A percentile compares a stretch with the other conserved stretches of the same genome.
phyloP scores from a whole-genome alignment of 305 asterid species.

The Fraxinus latifolia region DNA sequence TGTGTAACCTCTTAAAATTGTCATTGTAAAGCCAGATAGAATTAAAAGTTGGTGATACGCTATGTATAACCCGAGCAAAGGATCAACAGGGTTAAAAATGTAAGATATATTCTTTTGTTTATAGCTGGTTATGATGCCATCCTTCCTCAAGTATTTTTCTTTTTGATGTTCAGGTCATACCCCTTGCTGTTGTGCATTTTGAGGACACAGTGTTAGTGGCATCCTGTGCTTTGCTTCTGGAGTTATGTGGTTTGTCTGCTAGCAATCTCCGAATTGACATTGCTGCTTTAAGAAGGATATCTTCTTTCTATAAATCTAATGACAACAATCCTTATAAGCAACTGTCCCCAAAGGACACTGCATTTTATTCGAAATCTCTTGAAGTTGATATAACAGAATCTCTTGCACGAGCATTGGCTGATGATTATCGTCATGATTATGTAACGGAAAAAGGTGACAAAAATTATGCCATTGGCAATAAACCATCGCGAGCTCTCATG shows the following conservation, averaged over 20 bases:
- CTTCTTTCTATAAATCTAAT: slow-evolving; percentile 70
- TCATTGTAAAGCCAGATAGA: neutral
- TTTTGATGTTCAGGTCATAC: slow-evolving; percentile 66
- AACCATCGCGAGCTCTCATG: slow-evolving; percentile 72
- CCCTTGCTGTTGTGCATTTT: slow-evolving; percentile 89
- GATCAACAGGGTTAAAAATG: neutral
- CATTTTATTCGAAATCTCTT: slow-evolving; percentile 50
- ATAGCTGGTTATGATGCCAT: neutral
- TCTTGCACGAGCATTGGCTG: slow-evolving; percentile 90
- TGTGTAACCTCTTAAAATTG: neutral
- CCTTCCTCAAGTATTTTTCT: neutral
- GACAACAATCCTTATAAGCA: slow-evolving; percentile 49
- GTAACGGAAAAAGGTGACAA: slow-evolving; percentile 45
- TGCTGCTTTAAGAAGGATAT: slow-evolving; percentile 93
- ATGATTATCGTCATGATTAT: slow-evolving; percentile 71
- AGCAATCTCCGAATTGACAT: slow-evolving; percentile 67
- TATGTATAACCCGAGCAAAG: neutral
- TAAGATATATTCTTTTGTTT: neutral
- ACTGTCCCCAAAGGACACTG: slow-evolving; percentile 57
- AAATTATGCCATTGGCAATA: slow-evolving; percentile 35
- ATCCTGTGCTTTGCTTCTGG: slow-evolving; percentile 87
- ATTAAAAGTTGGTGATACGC: neutral
- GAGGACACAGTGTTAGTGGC: slow-evolving; percentile 82
- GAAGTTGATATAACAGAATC: slow-evolving; percentile 69
- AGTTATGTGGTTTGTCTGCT: slow-evolving; percentile 83